These are phyloP conservation scores for Phytopythium mirpurense DNA, from an alignment of 352 stramenopile species.

Conservation along the genomic window DNA sequence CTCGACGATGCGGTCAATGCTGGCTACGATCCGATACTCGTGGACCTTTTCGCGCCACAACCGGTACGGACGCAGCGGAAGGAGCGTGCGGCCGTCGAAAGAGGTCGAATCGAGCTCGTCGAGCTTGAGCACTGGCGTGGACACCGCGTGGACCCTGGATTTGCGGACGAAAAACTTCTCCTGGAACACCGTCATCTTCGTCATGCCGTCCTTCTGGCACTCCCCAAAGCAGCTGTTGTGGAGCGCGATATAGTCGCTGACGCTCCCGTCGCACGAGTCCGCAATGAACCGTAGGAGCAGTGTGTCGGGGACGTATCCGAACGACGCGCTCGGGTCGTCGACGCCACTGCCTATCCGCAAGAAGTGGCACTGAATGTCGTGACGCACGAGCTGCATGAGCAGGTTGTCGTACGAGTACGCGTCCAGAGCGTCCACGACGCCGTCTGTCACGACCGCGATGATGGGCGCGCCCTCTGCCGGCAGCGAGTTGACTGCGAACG, in stretches of 20 bases:
- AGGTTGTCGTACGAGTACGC: slow-evolving; percentile 82
- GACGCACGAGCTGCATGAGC: slow-evolving; percentile 85
- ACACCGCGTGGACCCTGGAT: slow-evolving; percentile 67
- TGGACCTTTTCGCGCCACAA: slow-evolving; percentile 88
- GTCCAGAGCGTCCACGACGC: slow-evolving; percentile 76
- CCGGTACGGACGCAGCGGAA: slow-evolving; percentile 70
- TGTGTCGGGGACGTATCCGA: slow-evolving; percentile 82
- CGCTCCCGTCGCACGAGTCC: slow-evolving; percentile 53
- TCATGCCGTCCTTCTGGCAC: slow-evolving; percentile 20
- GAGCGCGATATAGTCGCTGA: slow-evolving; percentile 62
- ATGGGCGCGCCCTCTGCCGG: slow-evolving; percentile 67
- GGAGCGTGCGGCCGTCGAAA: slow-evolving; percentile 54
- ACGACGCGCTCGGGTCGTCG: slow-evolving; percentile 60
- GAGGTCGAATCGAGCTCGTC: slow-evolving; percentile 65
- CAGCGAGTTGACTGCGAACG: slow-evolving; percentile 85
- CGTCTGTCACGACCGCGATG: slow-evolving; percentile 82
- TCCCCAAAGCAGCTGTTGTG: slow-evolving; percentile 46
- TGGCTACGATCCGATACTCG: slow-evolving; percentile 81
- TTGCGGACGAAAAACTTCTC: slow-evolving; percentile 52
- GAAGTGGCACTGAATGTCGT: slow-evolving; percentile 86
- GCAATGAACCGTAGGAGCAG: slow-evolving; percentile 77
- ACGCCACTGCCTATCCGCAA: slow-evolving; percentile 52
- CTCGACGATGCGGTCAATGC: slow-evolving; percentile 78
- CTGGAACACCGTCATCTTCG: slow-evolving; percentile 62
- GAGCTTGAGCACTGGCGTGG: slow-evolving; percentile 57